These are phyloP conservation scores for Neopestalotiopsis sp. DNA, from an alignment of 2,329 filamentous ascomycete genomes.

Conservation along the genomic window DNA sequence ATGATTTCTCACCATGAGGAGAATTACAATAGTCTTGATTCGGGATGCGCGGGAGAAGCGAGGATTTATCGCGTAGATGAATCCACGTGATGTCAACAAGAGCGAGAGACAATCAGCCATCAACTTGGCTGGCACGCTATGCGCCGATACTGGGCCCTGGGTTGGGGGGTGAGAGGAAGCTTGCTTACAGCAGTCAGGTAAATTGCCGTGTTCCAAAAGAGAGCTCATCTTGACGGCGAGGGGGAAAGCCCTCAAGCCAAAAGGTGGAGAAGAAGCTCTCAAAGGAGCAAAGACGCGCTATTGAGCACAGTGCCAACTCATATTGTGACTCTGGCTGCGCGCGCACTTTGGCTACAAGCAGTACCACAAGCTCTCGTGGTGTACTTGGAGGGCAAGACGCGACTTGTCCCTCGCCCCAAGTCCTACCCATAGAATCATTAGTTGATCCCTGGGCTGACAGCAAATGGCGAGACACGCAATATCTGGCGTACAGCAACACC, in stretches of 20 bases:
- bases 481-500: not conserved
- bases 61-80: not conserved
- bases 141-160: not conserved
- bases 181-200: not conserved
- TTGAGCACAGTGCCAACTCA: constrained; percentile 17
- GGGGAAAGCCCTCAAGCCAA: not conserved
- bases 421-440: not conserved
- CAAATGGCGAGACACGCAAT: not conserved
- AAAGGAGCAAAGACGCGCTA: constrained; percentile 3
- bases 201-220: constrained; percentile 3
- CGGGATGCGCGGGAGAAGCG: not conserved
- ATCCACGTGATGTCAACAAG: constrained; percentile 22
- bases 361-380: constrained; percentile 13
- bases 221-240: not conserved
- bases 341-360: constrained; percentile 13
- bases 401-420: constrained; percentile 1
- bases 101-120: constrained; percentile 12
- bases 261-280: constrained; percentile 11
- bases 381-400: constrained; percentile 12
- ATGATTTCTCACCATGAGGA: no score
- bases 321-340: constrained; percentile 6
- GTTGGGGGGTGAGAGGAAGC: constrained; percentile 6
- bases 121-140: not conserved
- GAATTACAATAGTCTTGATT: not conserved
- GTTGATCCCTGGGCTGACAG: not conserved